Base-by-base conservation (phyloP, 2,329 filamentous ascomycete genomes). In the Cryphonectria japonica region DNA sequence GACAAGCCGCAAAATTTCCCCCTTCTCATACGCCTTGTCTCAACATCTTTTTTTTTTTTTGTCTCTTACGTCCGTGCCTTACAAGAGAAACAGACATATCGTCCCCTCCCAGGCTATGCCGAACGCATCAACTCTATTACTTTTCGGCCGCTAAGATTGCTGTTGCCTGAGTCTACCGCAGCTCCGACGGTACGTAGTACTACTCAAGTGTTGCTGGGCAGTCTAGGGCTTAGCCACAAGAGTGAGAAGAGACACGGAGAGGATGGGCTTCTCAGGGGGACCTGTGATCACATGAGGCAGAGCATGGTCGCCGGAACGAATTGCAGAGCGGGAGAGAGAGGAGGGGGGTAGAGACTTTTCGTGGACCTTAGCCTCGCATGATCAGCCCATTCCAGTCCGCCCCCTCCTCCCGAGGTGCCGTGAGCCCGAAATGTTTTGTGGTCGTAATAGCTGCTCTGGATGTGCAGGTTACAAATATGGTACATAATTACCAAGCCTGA, bases 11-110 rank as follows among this genome's bases (percentile, higher is more conserved):
- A 26, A 32, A 63, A 19, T 43, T 29, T 32, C 41, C 41, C 37
- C 41, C 37, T 46, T 46, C 9, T 41, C n/a, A 43, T 9, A 16
- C 61, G 61, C 39, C 61, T 39, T 64, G 61, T 64, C 61, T 64
- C 37, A 43, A 16, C 39, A 64, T 64, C 9, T 29, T n/a, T 16
- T 14, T 3, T 34, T 52, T 16, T 14, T 34, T 52, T 32, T 59
- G 29, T 16, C 54, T 26, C 59, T 14, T 39, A 32, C 29, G 2
- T 39, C 16, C 16, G 14, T 37, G 32, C 19, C 32, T 37, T 61
- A 37, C 22, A 26, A 32, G 8, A 16, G 26, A 37, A 14, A 37
- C 14, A 22, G 59, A 61, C 16, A 13, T 37, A 37, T 61, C 59
- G 22, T 2, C 32, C 9, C 26, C n/a, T 52, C 43, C 13, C n/a